Percentiles rank a stretch among this genome's conserved stretches.
phyloP scores from a whole-genome alignment of 306 rosid species.

The Prunus salicina region DNA sequence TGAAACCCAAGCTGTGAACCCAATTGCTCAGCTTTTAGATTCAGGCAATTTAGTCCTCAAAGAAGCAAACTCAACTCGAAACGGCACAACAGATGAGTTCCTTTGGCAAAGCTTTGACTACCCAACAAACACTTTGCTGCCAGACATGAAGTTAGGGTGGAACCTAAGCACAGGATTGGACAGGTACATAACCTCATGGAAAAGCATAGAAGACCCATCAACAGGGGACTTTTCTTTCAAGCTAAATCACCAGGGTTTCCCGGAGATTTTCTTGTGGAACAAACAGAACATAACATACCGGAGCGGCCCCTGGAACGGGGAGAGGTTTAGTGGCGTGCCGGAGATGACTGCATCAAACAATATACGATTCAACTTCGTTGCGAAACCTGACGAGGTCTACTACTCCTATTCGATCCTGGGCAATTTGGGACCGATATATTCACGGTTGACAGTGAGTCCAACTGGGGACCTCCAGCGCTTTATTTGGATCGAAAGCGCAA shows the following conservation, averaged over 20 bases:
- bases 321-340: conserved; percentile 73
- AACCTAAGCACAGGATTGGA: conserved; percentile 34
- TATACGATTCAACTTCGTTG: conserved; percentile 32
- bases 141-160: conserved; percentile 74
- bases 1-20: conserved; percentile 25
- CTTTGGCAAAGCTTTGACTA: conserved; percentile 79
- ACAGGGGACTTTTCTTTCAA: conserved; percentile 49
- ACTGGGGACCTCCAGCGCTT: conserved; percentile 38
- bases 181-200: conserved; percentile 62
- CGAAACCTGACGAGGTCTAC: conserved; percentile 29
- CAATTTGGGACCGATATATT: not conserved
- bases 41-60: conserved; percentile 57
- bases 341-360: conserved; percentile 48
- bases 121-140: conserved; percentile 65
- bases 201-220: conserved; percentile 41
- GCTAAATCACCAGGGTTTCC: conserved; percentile 51
- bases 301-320: conserved; percentile 86
- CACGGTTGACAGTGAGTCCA: conserved; percentile 38
- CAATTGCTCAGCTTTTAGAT: conserved; percentile 54
- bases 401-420: conserved; percentile 32
- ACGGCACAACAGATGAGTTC: conserved; percentile 15
- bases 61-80: conserved; percentile 19
- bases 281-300: conserved; percentile 14
- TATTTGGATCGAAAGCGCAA: conserved; percentile 40
- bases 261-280: conserved; percentile 44